A percentile compares a stretch with the other conserved stretches of the same genome.
These are phyloP conservation scores for Leccinum ochraceum DNA, from an alignment of 768 basidiomycete genomes.

Conservation along the genomic window DNA sequence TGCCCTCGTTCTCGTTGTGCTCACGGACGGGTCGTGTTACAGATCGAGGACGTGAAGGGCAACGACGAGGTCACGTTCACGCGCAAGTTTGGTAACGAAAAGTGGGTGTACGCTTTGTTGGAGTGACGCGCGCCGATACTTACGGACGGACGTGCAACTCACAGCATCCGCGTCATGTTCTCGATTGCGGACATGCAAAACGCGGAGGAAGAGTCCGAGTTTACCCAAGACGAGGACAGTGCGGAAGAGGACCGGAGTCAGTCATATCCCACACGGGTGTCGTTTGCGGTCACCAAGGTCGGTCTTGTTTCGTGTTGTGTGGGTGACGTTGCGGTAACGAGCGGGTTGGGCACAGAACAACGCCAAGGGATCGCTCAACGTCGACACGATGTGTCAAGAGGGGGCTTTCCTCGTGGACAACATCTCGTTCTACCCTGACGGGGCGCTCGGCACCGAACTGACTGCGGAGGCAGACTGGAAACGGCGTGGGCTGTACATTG, in stretches of 20 bases:
- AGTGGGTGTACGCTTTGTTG: slow-evolving; percentile 48
- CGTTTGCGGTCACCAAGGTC: slow-evolving; percentile 86
- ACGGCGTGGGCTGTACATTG: slow-evolving; percentile 88
- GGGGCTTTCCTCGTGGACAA: slow-evolving; percentile 87
- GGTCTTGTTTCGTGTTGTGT: slow-evolving; percentile 1
- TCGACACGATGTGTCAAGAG: slow-evolving; percentile 79
- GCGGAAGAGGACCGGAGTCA: slow-evolving; percentile 32
- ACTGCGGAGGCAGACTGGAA: slow-evolving; percentile 94
- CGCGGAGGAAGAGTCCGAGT: slow-evolving; percentile 23
- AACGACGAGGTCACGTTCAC: slow-evolving; percentile 80
- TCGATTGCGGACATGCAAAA: slow-evolving; percentile 5
- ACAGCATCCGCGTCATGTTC: slow-evolving; percentile 58
- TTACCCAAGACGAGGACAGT: slow-evolving; percentile 36
- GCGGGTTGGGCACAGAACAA: slow-evolving; percentile 38
- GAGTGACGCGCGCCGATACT: background rate
- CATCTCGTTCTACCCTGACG: slow-evolving; percentile 80
- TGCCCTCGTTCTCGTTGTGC: background rate
- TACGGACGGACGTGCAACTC: background rate
- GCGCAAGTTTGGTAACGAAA: slow-evolving; percentile 91
- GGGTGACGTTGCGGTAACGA: background rate
- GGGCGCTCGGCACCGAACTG: slow-evolving; percentile 68
- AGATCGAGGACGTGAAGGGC: slow-evolving; percentile 72
- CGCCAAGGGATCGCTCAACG: slow-evolving; percentile 65
- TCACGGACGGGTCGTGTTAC: background rate
- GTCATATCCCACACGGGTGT: slow-evolving; percentile 73